A percentile compares a stretch with the other conserved stretches of the same genome.
Evolutionary conservation across 176 grass and related monocot species (phyloP).

Genomic region (Avena insularis): DNA sequence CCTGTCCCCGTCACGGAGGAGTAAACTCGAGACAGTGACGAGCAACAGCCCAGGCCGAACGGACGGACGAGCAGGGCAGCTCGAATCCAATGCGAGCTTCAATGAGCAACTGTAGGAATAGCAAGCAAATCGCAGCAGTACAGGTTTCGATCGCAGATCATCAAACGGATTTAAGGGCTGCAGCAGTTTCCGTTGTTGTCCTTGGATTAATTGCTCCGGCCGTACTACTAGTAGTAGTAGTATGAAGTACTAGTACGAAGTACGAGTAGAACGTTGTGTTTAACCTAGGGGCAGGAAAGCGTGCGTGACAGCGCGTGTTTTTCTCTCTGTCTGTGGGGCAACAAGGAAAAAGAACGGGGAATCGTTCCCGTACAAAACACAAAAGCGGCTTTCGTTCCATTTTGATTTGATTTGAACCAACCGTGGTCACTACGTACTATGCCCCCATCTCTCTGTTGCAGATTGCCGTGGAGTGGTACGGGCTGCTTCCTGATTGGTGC

Average conservation of each 20-base stretch:
- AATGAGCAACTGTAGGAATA: background rate
- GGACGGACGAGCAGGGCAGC: background rate
- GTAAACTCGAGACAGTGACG: background rate
- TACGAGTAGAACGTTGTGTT: background rate
- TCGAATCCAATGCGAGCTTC: constrained; percentile 32
- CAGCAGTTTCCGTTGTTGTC: background rate
- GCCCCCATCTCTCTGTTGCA: background rate
- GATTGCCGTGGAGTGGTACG: background rate
- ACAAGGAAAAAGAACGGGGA: background rate
- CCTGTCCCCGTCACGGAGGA: background rate
- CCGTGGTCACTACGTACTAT: background rate
- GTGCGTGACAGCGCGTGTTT: background rate
- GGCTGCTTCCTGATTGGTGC: background rate
- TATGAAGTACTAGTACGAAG: too few relatives aligned
- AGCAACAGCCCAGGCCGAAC: background rate
- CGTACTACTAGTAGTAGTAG: too few relatives aligned
- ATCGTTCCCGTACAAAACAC: constrained; percentile 34
- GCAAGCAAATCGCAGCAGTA: background rate
- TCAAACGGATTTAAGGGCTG: background rate
- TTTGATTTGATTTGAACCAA: background rate
- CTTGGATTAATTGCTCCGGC: too few relatives aligned
- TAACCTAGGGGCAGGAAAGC: background rate
- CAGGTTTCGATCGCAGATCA: background rate
- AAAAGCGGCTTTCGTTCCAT: constrained; percentile 26
- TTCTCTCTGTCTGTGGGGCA: background rate